Conservation (phyloP, 148 eudicot species). For the Rhododendron vialii region DNA sequence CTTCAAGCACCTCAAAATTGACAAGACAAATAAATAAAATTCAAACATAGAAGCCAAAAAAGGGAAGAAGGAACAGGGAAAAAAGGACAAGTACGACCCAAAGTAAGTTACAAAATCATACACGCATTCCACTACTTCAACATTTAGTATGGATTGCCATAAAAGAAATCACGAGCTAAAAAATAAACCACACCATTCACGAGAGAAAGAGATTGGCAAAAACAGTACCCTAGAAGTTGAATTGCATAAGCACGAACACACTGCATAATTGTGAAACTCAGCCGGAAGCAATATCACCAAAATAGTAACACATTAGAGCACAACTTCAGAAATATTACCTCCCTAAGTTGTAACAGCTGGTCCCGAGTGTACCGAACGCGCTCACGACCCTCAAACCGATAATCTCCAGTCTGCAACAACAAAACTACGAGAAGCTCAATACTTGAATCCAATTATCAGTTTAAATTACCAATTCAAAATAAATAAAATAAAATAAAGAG, state of each 20-base stretch:
- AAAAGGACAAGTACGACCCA: too few species aligned
- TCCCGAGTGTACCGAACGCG: constrained; percentile 69
- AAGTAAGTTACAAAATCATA: neutral
- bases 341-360: constrained; percentile 73
- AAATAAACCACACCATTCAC: neutral
- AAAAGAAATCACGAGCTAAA: neutral
- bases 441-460: neutral
- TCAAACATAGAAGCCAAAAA: neutral
- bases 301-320: neutral
- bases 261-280: neutral
- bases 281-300: neutral
- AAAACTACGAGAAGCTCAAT: neutral
- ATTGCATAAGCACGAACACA: neutral
- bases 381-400: constrained; percentile 76
- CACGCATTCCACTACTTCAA: neutral
- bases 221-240: neutral
- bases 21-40: neutral
- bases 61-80: neutral
- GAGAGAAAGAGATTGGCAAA: neutral
- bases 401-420: constrained; percentile 60
- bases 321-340: constrained; percentile 42
- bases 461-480: neutral
- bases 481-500: neutral
- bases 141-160: neutral
- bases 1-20: neutral